Conservation (phyloP, 192 early-diverging fungal species). For the Dispira parvispora region DNA sequence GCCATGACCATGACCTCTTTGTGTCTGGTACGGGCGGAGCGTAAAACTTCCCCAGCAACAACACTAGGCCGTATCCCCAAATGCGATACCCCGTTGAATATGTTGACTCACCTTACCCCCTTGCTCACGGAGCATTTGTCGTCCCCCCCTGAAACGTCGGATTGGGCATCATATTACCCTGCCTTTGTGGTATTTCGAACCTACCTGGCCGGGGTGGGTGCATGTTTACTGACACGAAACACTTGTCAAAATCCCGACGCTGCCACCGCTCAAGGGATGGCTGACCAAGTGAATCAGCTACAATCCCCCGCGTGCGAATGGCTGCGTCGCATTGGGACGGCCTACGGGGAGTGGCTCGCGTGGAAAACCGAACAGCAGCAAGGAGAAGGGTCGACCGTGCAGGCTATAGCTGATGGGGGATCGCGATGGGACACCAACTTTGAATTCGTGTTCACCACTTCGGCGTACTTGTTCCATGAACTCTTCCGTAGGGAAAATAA, state of each 20-base stretch:
- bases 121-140: constrained; percentile 1
- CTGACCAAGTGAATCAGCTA: background rate
- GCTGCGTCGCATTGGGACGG: background rate
- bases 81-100: background rate
- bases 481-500: background rate
- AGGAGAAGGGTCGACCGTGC: background rate
- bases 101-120: background rate
- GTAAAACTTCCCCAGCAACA: background rate
- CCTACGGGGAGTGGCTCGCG: background rate
- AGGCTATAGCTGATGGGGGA: background rate
- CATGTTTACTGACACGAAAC: constrained; percentile 2
- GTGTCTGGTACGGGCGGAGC: background rate
- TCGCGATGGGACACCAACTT: background rate
- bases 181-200: background rate
- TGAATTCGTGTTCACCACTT: background rate
- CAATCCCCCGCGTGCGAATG: constrained; percentile 1
- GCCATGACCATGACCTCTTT: background rate
- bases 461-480: constrained; percentile 1
- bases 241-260: background rate
- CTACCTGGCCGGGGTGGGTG: background rate
- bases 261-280: background rate
- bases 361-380: background rate
- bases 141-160: background rate
- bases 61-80: background rate
- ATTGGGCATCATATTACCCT: background rate